Conservation (phyloP, 169 alveolate species). For the Cryptosporidium viatorum region DNA sequence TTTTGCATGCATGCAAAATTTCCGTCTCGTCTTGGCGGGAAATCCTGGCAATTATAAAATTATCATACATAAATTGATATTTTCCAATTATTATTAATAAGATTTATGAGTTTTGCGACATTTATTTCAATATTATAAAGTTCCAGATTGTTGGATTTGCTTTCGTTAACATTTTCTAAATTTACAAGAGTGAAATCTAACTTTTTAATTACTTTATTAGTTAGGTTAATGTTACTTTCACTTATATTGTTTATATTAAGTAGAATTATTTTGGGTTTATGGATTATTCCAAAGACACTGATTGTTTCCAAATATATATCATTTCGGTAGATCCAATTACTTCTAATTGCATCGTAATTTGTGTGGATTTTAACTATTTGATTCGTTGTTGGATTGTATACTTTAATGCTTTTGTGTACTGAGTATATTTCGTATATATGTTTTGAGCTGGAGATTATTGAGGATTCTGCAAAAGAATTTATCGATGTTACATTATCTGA, state of each 20-base stretch:
- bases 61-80: constrained; percentile 32
- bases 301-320: constrained; percentile 36
- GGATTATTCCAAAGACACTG: constrained; percentile 23
- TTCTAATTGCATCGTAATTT: constrained; percentile 26
- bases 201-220: constrained; percentile 14
- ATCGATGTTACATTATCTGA: background rate
- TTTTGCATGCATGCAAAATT: constrained; percentile 8
- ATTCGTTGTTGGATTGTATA: constrained; percentile 15
- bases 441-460: background rate
- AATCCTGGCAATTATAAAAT: background rate
- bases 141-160: background rate
- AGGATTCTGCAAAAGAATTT: background rate
- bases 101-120: constrained; percentile 17
- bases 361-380: background rate
- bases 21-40: background rate
- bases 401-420: constrained; percentile 1
- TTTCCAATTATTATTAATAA: constrained; percentile 39
- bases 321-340: constrained; percentile 42
- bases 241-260: constrained; percentile 25
- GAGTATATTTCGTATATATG: constrained; percentile 18
- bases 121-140: constrained; percentile 10
- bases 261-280: constrained; percentile 27
- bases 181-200: constrained; percentile 5
- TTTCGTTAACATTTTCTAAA: background rate
- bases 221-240: background rate